These are phyloP conservation scores for Cryptococcus sp. DNA, from an alignment of 1,284 basidiomycete genomes.

Conservation along the genomic window DNA sequence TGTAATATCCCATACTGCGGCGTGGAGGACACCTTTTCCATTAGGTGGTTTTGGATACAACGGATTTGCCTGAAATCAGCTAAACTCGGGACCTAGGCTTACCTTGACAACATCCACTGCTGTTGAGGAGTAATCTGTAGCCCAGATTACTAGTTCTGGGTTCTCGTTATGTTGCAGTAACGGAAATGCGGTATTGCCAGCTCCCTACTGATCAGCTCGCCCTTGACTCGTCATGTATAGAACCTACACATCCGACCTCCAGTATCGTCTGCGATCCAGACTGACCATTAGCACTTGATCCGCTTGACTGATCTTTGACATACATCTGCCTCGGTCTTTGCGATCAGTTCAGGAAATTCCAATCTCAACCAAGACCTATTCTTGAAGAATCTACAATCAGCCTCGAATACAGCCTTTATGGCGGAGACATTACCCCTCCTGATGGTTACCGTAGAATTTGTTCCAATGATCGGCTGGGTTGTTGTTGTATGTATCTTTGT, in stretches of 20 bases:
- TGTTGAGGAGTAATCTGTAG: slow-evolving; percentile 86
- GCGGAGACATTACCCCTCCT: slow-evolving; percentile 49
- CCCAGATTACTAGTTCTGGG: slow-evolving; percentile 64
- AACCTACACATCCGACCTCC: slow-evolving; percentile 78
- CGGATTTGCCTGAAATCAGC: slow-evolving; percentile 51
- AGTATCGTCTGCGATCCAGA: slow-evolving; percentile 70
- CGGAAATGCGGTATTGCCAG: slow-evolving; percentile 92
- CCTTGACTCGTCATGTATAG: neutral
- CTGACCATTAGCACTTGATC: slow-evolving; percentile 45
- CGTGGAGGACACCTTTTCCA: slow-evolving; percentile 61
- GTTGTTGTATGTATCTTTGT: slow-evolving; percentile 37
- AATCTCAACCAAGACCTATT: slow-evolving; percentile 90
- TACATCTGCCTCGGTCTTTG: slow-evolving; percentile 65
- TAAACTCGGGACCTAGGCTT: slow-evolving; percentile 2
- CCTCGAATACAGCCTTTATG: too few relatives aligned
- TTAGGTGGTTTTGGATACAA: slow-evolving; percentile 65
- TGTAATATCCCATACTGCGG: slow-evolving; percentile 88
- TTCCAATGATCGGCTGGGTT: slow-evolving; percentile 61
- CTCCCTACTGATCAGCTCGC: slow-evolving; percentile 54
- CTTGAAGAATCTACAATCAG: slow-evolving; percentile 73
- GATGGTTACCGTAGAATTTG: slow-evolving; percentile 79
- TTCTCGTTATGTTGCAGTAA: slow-evolving; percentile 78
- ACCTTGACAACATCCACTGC: slow-evolving; percentile 90
- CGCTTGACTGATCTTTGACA: slow-evolving; percentile 15
- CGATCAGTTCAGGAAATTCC: slow-evolving; percentile 81